Conservation (phyloP, 202 grass and related monocot genomes). For the Saccharum hybrid region DNA sequence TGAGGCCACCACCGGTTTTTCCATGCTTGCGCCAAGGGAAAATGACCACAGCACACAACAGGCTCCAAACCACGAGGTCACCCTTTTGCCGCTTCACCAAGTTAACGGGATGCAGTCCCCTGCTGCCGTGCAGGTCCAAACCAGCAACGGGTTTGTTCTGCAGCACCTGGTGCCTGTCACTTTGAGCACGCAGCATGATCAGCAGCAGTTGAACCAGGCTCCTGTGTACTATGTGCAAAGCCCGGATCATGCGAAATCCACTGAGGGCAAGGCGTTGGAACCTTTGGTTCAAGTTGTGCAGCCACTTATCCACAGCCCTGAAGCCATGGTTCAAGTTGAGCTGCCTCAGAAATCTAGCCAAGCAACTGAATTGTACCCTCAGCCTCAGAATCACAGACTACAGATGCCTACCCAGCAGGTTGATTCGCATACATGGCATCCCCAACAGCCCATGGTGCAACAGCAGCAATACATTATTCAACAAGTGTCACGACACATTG, state of each 20-base stretch:
- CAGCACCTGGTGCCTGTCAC: slow-evolving; percentile 59
- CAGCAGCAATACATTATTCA: slow-evolving; percentile 68
- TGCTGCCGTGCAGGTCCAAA: slow-evolving; percentile 49
- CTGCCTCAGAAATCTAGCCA: slow-evolving; percentile 50
- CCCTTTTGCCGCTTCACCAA: slow-evolving; percentile 67
- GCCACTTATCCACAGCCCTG: slow-evolving; percentile 51
- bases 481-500: slow-evolving; percentile 54
- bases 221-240: slow-evolving; percentile 57
- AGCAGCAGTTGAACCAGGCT: slow-evolving; percentile 56
- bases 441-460: slow-evolving; percentile 56
- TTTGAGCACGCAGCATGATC: slow-evolving; percentile 55
- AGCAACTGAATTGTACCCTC: slow-evolving; percentile 48
- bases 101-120: slow-evolving; percentile 48
- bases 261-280: slow-evolving; percentile 38
- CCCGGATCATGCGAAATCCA: slow-evolving; percentile 44
- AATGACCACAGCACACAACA: slow-evolving; percentile 59
- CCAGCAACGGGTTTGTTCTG: slow-evolving; percentile 49
- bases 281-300: slow-evolving; percentile 61
- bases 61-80: slow-evolving; percentile 60
- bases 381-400: slow-evolving; percentile 57
- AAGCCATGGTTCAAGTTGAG: slow-evolving; percentile 50
- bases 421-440: slow-evolving; percentile 55
- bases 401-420: slow-evolving; percentile 57
- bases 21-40: slow-evolving; percentile 45
- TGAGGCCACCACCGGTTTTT: slow-evolving; percentile 43